A percentile compares a stretch with the other conserved stretches of the same genome.
Evolutionary conservation across 371 early-diverging fungal genomes (phyloP).

Genomic region (Coemansia sp.): DNA sequence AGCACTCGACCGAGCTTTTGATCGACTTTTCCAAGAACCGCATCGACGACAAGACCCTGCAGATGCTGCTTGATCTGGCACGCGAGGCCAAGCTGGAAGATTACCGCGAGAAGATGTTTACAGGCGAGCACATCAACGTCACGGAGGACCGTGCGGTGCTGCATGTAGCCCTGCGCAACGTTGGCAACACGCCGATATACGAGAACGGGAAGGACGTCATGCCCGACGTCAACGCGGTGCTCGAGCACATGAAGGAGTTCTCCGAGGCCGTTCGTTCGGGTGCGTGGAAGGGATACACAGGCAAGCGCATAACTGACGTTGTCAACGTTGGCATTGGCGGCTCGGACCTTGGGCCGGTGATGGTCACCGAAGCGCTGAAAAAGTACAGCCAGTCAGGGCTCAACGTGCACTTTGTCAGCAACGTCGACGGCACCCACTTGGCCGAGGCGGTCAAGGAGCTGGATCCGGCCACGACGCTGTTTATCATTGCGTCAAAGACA

Average conservation of each 20-base stretch:
- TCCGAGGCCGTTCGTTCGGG: constrained; percentile 84
- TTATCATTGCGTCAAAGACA: constrained; percentile 98
- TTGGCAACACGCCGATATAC: constrained; percentile 73
- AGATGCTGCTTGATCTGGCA: constrained; percentile 76
- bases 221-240: constrained; percentile 92
- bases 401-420: constrained; percentile 93
- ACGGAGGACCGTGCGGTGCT: constrained; percentile 98
- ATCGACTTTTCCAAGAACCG: constrained; percentile 95
- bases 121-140: constrained; percentile 95
- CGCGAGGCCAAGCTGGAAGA: constrained; percentile 82
- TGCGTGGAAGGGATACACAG: constrained; percentile 92
- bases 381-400: constrained; percentile 74
- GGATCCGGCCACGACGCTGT: constrained; percentile 90
- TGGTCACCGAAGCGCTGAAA: constrained; percentile 97
- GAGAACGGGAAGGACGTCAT: constrained; percentile 86
- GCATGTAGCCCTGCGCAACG: constrained; percentile 94
- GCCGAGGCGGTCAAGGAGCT: constrained; percentile 85
- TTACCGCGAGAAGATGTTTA: constrained; percentile 89
- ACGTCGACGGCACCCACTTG: constrained; percentile 97
- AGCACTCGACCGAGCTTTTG: constrained; percentile 68
- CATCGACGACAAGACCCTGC: constrained; percentile 75
- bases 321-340: constrained; percentile 99
- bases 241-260: constrained; percentile 88
- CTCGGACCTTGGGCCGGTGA: constrained; percentile 98
- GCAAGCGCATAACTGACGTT: constrained; percentile 89